phyloP scores from a whole-genome alignment of 352 stramenopile species.

The Poterioochromonas sp. region DNA sequence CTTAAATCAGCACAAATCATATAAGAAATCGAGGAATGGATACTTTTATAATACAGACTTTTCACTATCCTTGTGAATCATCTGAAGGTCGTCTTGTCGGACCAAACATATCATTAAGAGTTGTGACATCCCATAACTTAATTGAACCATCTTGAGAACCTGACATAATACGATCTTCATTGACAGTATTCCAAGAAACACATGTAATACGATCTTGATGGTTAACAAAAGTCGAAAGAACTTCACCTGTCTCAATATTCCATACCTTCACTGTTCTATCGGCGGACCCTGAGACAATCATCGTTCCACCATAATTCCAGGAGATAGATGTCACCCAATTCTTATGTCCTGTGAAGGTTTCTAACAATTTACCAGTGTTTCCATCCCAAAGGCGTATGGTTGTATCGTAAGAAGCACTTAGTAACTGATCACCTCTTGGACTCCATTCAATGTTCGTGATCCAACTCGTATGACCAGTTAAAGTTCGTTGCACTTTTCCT shows the following conservation, averaged over 20 bases:
- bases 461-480: not conserved
- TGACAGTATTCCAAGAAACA: not conserved
- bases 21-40: not conserved
- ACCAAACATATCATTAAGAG: too few species aligned
- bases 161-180: not conserved
- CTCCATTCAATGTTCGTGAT: too few species aligned
- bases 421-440: not conserved
- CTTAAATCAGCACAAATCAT: not conserved
- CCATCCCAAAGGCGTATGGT: slow-evolving; percentile 11
- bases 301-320: too few species aligned
- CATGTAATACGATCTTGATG: not conserved
- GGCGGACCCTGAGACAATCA: not conserved
- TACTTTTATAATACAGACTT: not conserved
- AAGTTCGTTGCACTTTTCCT: not conserved
- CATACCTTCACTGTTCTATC: slow-evolving; percentile 7
- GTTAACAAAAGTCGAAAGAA: too few species aligned
- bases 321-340: not conserved
- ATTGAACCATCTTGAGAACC: not conserved
- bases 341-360: not conserved
- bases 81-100: too few species aligned
- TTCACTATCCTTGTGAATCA: too few species aligned
- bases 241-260: not conserved
- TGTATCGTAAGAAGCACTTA: not conserved
- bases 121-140: not conserved
- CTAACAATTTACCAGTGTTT: not conserved